Percentiles rank a stretch among this genome's conserved stretches.
Conservation (phyloP, 1,139 yeast species). For the Suhomyces wounanorum region DNA sequence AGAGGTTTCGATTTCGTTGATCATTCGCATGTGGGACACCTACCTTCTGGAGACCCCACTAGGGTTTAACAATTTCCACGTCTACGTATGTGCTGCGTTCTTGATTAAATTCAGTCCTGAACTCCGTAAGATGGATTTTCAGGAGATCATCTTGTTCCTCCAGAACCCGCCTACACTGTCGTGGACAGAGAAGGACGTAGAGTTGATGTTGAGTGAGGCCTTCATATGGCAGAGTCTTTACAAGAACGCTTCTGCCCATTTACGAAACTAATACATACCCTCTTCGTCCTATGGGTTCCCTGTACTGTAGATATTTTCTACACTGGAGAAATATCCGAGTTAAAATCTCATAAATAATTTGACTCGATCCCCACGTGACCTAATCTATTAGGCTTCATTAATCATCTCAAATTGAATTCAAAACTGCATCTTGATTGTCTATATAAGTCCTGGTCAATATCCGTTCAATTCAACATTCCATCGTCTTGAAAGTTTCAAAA, state of each 20-base stretch:
- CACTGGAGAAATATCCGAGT: background rate
- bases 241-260: slow-evolving; percentile 84
- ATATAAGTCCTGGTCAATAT: background rate
- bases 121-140: slow-evolving; percentile 86
- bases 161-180: slow-evolving; percentile 83
- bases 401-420: background rate
- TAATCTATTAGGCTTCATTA: slow-evolving; percentile 7
- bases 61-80: slow-evolving; percentile 91
- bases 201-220: slow-evolving; percentile 90
- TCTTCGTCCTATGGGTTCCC: too few species aligned
- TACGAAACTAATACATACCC: slow-evolving; percentile 31
- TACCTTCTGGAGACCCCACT: slow-evolving; percentile 85
- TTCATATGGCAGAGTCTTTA: slow-evolving; percentile 94
- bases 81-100: slow-evolving; percentile 98
- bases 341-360: slow-evolving; percentile 3
- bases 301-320: too few species aligned
- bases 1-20: slow-evolving; percentile 74
- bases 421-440: background rate
- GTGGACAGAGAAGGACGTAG: slow-evolving; percentile 92
- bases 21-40: slow-evolving; percentile 98
- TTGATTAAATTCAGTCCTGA: slow-evolving; percentile 81
- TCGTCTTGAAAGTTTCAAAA: too few species aligned
- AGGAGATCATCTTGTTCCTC: slow-evolving; percentile 85
- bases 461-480: background rate
- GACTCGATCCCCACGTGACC: slow-evolving; percentile 14